A percentile compares a stretch with the other conserved stretches of the same genome.
Evolutionary conservation across 352 stramenopile genomes (phyloP).

Genomic region (Pythium coloratum): DNA sequence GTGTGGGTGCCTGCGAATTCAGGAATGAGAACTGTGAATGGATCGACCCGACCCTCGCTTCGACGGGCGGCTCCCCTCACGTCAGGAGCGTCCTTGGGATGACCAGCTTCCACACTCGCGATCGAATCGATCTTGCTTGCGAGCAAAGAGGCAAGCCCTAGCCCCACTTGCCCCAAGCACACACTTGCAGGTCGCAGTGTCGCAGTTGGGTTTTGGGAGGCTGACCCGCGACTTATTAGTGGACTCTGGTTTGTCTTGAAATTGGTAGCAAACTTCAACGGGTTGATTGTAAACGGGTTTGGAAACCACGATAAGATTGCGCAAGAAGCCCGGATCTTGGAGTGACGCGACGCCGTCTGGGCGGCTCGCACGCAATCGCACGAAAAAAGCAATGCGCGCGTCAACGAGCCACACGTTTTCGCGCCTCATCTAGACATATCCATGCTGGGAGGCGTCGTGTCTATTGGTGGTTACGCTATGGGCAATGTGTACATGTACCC

Average conservation of each 20-base stretch:
- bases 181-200: constrained; percentile 18
- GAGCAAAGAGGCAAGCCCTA: constrained; percentile 3
- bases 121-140: constrained; percentile 19
- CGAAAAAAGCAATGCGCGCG: constrained; percentile 7
- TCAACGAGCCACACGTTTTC: constrained; percentile 20
- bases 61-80: not conserved
- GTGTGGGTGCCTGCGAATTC: constrained; percentile 55
- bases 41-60: constrained; percentile 3
- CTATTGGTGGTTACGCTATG: constrained; percentile 3
- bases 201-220: constrained; percentile 2
- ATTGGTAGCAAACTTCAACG: constrained; percentile 23
- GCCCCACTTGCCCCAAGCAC: constrained; percentile 10
- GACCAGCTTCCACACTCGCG: constrained; percentile 17
- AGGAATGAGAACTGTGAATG: constrained; percentile 52
- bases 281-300: constrained; percentile 9
- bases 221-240: not conserved
- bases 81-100: constrained; percentile 1
- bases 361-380: constrained; percentile 22
- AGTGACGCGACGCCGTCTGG: constrained; percentile 11
- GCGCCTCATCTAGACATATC: not conserved
- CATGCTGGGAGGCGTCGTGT: constrained; percentile 3
- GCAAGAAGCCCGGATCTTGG: constrained; percentile 10
- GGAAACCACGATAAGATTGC: constrained; percentile 17
- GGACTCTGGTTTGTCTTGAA: constrained; percentile 13
- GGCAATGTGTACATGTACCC: not conserved